Evolutionary conservation across 306 rosid genomes (phyloP).

Genomic region (Begonia fuchsioides): DNA sequence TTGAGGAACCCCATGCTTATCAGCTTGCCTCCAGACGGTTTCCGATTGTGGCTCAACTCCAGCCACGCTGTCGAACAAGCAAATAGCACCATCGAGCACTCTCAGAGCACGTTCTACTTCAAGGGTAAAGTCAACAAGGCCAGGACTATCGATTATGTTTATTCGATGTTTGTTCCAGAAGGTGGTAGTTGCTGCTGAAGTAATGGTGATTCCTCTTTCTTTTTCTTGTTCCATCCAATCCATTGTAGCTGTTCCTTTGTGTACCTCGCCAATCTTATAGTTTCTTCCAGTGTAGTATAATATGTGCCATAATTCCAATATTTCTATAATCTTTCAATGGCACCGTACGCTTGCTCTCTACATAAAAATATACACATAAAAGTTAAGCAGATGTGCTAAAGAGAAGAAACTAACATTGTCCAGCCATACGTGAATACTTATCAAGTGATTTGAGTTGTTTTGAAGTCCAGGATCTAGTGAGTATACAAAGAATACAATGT

Average conservation of each 20-base stretch:
- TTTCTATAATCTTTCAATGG: slow-evolving; percentile 79
- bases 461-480: too few species aligned
- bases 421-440: too few species aligned
- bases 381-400: too few species aligned
- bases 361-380: background rate
- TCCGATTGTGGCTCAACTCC: slow-evolving; percentile 98
- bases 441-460: too few species aligned
- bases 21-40: slow-evolving; percentile 99
- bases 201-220: slow-evolving; percentile 95
- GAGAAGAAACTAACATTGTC: too few species aligned
- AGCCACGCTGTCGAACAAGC: slow-evolving; percentile 95
- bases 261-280: slow-evolving; percentile 96
- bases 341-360: slow-evolving; percentile 45
- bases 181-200: slow-evolving; percentile 97
- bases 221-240: slow-evolving; percentile 99
- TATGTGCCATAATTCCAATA: slow-evolving; percentile 97
- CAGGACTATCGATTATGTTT: slow-evolving; percentile 94
- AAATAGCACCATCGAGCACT: slow-evolving; percentile 91
- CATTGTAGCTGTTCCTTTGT: slow-evolving; percentile 95
- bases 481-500: too few species aligned
- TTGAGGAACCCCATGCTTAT: slow-evolving; percentile 84
- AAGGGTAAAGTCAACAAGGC: slow-evolving; percentile 89
- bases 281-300: slow-evolving; percentile 85
- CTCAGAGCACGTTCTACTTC: slow-evolving; percentile 96
- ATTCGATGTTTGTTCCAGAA: slow-evolving; percentile 88